These are phyloP conservation scores for Rostrohypoxylon terebratum DNA, from an alignment of 495 filamentous ascomycete species.

Conservation along the genomic window DNA sequence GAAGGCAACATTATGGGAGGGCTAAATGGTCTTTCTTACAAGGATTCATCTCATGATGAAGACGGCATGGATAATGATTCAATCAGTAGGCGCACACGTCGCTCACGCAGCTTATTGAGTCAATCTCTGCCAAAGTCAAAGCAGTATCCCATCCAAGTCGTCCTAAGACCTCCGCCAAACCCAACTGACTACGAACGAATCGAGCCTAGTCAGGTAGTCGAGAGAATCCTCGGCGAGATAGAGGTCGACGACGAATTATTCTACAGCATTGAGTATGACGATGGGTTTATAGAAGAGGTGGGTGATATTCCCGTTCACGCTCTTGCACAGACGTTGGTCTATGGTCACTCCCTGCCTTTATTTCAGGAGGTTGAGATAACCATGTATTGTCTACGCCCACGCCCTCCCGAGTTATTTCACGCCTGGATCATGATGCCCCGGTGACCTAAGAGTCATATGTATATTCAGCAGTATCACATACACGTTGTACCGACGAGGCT, in stretches of 20 bases:
- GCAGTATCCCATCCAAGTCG: constrained; percentile 30
- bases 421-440: not conserved
- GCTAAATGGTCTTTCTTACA: not conserved
- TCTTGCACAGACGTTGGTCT: not conserved
- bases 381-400: not conserved
- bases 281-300: constrained; percentile 45
- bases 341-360: not conserved
- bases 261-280: constrained; percentile 49
- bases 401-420: not conserved
- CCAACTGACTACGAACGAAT: constrained; percentile 38
- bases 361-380: not conserved
- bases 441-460: not conserved
- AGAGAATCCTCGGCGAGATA: constrained; percentile 31
- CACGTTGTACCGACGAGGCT: not conserved
- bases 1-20: constrained; percentile 12
- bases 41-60: constrained; percentile 1
- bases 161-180: constrained; percentile 38
- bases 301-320: constrained; percentile 23
- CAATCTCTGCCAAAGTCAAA: constrained; percentile 5
- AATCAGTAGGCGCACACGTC: not conserved
- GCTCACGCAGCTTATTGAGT: not conserved
- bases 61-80: constrained; percentile 1
- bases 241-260: constrained; percentile 27
- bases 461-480: not conserved
- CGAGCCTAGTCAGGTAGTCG: constrained; percentile 27